These are phyloP conservation scores for Centaurea solstitialis DNA, from an alignment of 129 eudicot genomes.

Conservation along the genomic window DNA sequence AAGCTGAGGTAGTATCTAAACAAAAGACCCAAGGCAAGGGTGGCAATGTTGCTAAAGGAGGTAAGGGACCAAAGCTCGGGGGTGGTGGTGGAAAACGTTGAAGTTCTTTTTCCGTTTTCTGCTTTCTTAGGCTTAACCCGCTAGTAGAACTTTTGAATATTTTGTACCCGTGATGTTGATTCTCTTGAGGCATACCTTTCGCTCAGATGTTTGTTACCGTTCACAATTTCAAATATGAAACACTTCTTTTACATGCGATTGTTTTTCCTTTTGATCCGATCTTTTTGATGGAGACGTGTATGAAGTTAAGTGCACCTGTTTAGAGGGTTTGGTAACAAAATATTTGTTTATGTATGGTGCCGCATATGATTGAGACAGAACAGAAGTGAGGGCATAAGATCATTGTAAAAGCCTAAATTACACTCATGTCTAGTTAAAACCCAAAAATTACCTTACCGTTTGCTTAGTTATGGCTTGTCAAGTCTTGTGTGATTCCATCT, in stretches of 20 bases:
- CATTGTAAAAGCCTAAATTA: neutral
- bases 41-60: conserved; percentile 37
- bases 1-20: conserved; percentile 53
- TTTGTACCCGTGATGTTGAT: neutral
- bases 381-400: neutral
- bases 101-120: neutral
- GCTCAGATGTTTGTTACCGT: neutral
- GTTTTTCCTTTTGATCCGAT: neutral
- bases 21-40: conserved; percentile 45
- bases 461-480: neutral
- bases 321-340: neutral
- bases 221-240: conserved; percentile 10
- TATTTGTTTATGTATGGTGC: neutral
- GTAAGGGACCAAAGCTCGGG: conserved; percentile 53
- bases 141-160: neutral
- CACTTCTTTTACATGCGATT: neutral
- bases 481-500: neutral
- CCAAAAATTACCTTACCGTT: neutral
- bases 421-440: neutral
- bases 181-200: neutral
- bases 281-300: neutral
- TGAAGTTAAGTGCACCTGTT: neutral
- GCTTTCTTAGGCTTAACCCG: neutral
- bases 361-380: neutral
- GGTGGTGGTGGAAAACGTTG: conserved; percentile 70